Percentiles rank a stretch among this genome's conserved stretches.
These are phyloP conservation scores for Casuarina equisetifolia DNA, from an alignment of 306 rosid species.

Conservation along the genomic window DNA sequence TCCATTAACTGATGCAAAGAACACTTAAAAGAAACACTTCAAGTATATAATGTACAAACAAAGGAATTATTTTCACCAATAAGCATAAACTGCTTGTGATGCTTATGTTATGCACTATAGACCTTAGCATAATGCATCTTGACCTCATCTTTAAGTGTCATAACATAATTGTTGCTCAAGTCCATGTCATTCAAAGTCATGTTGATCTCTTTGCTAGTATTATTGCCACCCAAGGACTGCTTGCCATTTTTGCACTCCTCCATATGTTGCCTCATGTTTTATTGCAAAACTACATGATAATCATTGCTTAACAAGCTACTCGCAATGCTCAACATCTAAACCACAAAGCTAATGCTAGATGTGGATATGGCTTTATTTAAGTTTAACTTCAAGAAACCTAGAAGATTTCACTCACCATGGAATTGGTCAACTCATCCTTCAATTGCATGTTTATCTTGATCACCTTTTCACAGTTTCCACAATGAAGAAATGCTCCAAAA, in stretches of 20 bases:
- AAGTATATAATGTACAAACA: conserved; percentile 5
- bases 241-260: conserved; percentile 83
- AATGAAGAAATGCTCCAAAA: conserved; percentile 91
- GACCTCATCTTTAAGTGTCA: conserved; percentile 85
- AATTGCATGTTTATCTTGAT: conserved; percentile 78
- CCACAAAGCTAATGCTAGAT: conserved; percentile 81
- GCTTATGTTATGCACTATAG: conserved; percentile 23
- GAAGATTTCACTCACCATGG: conserved; percentile 96
- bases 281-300: conserved; percentile 82
- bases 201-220: conserved; percentile 84
- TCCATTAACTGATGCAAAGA: conserved; percentile 74
- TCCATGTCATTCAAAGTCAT: conserved; percentile 88
- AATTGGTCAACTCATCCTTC: conserved; percentile 84
- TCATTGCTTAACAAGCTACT: conserved; percentile 84
- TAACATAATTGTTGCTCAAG: conserved; percentile 80
- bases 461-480: conserved; percentile 96
- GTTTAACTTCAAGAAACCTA: conserved; percentile 84
- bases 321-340: conserved; percentile 83
- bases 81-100: not conserved
- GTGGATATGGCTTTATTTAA: conserved; percentile 80
- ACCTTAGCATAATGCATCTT: conserved; percentile 95
- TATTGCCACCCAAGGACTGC: conserved; percentile 87
- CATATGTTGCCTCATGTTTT: conserved; percentile 45
- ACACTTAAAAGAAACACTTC: conserved; percentile 48
- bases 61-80: conserved; percentile 5